A percentile compares a stretch with the other conserved stretches of the same genome.
These are phyloP conservation scores for Ophiostoma sp. DNA, from an alignment of 2,329 filamentous ascomycete species.

Conservation along the genomic window DNA sequence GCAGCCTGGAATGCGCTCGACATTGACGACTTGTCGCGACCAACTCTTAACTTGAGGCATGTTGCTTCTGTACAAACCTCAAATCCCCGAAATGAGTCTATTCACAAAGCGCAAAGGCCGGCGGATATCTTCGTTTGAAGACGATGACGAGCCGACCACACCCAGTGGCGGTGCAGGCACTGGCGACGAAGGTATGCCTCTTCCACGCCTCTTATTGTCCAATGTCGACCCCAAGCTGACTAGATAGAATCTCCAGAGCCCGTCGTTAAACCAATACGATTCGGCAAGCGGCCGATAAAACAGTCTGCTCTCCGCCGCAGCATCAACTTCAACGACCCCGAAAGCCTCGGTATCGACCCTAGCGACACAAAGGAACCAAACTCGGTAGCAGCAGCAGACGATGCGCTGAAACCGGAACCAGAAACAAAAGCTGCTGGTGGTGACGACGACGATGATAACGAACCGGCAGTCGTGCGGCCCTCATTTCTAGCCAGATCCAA, in stretches of 20 bases:
- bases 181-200: constrained; percentile 32
- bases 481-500: constrained; percentile 40
- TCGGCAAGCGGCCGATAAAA: constrained; percentile 49
- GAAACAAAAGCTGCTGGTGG: constrained; percentile 26
- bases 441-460: constrained; percentile 42
- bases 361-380: background rate
- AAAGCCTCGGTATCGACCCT: constrained; percentile 22
- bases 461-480: constrained; percentile 48
- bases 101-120: constrained; percentile 66
- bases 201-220: constrained; percentile 27
- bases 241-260: constrained; percentile 33
- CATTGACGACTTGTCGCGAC: background rate
- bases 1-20: constrained; percentile 10
- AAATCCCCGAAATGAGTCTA: constrained; percentile 43
- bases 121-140: constrained; percentile 66
- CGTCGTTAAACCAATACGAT: constrained; percentile 41
- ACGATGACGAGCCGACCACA: constrained; percentile 48
- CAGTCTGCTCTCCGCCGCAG: constrained; percentile 55
- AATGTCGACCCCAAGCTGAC: constrained; percentile 20
- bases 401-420: background rate
- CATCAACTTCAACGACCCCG: constrained; percentile 44
- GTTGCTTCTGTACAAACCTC: background rate
- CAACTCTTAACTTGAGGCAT: background rate
- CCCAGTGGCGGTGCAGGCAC: constrained; percentile 24
- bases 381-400: background rate